Conservation (phyloP, 2,329 filamentous ascomycete species). For the Talaromyces funiculosus region DNA sequence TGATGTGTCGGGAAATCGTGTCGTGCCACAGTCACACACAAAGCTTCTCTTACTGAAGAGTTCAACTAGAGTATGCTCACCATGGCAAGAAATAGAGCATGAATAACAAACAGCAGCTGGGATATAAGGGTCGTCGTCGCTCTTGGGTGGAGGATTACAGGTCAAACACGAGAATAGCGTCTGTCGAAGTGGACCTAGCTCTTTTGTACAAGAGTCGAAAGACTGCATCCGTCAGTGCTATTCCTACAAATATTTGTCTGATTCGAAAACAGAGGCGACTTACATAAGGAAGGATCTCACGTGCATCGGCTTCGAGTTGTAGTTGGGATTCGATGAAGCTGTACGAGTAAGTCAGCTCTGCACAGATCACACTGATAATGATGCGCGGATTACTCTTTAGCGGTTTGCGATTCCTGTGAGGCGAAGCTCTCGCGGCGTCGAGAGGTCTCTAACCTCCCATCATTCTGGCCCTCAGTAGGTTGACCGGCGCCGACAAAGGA, state of each 20-base stretch:
- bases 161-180: slow-evolving; percentile 88
- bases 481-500: slow-evolving; percentile 11
- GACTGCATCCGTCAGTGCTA: slow-evolving; percentile 50
- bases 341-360: neutral
- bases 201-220: slow-evolving; percentile 87
- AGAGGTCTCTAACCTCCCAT: slow-evolving; percentile 10
- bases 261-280: slow-evolving; percentile 22
- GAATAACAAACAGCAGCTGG: slow-evolving; percentile 90
- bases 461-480: slow-evolving; percentile 13
- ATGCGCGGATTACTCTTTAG: slow-evolving; percentile 54
- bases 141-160: slow-evolving; percentile 73
- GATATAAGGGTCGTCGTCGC: slow-evolving; percentile 57
- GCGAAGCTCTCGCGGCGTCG: slow-evolving; percentile 33
- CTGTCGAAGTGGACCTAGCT: slow-evolving; percentile 82
- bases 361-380: slow-evolving; percentile 14
- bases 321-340: slow-evolving; percentile 88
- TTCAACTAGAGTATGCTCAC: slow-evolving; percentile 89
- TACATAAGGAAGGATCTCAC: slow-evolving; percentile 90
- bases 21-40: slow-evolving; percentile 92
- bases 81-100: slow-evolving; percentile 94
- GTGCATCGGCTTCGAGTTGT: slow-evolving; percentile 86
- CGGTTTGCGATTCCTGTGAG: slow-evolving; percentile 64
- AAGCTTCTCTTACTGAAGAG: slow-evolving; percentile 95
- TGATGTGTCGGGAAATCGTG: slow-evolving; percentile 62
- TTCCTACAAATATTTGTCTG: neutral